Evolutionary conservation across 2,329 filamentous ascomycete species (phyloP).

Genomic region (Emmonsiellopsis sp.): DNA sequence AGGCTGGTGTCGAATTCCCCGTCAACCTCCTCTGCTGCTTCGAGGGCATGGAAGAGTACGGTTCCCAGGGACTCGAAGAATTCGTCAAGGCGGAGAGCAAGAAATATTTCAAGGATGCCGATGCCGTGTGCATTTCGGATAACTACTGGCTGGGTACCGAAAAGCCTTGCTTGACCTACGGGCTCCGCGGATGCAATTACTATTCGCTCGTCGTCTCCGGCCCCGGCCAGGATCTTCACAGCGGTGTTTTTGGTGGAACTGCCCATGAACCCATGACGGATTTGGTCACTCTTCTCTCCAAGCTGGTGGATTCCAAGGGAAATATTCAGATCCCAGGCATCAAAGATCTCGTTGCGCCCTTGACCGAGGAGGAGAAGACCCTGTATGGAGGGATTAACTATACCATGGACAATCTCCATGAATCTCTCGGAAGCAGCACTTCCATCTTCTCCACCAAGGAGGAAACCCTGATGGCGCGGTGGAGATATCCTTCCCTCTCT

Average conservation of each 20-base stretch:
- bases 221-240: constrained; percentile 88
- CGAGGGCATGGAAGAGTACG: constrained; percentile 99
- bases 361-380: constrained; percentile 75
- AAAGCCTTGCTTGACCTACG: constrained; percentile 96
- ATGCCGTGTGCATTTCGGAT: constrained; percentile 96
- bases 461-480: constrained; percentile 85
- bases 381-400: constrained; percentile 90
- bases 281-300: constrained; percentile 69
- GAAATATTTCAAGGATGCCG: constrained; percentile 89
- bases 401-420: constrained; percentile 90
- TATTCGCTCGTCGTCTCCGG: constrained; percentile 87
- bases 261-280: constrained; percentile 99
- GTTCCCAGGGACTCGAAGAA: constrained; percentile 90
- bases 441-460: constrained; percentile 85
- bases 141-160: constrained; percentile 99
- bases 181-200: constrained; percentile 95
- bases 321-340: constrained; percentile 93
- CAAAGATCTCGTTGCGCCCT: constrained; percentile 80
- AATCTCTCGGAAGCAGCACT: constrained; percentile 82
- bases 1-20: constrained; percentile 86
- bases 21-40: constrained; percentile 99
- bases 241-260: constrained; percentile 91
- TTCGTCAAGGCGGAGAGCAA: constrained; percentile 87
- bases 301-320: constrained; percentile 79
- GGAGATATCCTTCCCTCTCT: constrained; percentile 89